phyloP scores from a whole-genome alignment of 495 filamentous ascomycete species.

The Penicillium paradoxum region DNA sequence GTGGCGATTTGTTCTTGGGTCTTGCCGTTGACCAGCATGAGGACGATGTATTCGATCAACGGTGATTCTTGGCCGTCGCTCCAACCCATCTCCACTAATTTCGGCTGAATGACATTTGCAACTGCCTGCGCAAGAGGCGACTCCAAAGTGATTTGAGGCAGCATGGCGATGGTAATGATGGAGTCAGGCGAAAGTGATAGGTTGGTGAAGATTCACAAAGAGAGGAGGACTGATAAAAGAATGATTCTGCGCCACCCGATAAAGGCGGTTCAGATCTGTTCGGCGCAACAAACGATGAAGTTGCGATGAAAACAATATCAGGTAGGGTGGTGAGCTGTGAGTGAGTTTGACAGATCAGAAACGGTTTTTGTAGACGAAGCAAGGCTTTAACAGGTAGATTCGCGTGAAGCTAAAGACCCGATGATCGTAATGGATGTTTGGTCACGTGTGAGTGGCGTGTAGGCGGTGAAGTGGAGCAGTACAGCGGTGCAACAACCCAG shows the following conservation, averaged over 20 bases:
- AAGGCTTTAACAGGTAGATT: neutral
- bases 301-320: neutral
- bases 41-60: constrained; percentile 89
- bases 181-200: neutral
- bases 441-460: neutral
- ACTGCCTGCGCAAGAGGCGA: constrained; percentile 74
- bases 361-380: neutral
- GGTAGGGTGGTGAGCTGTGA: neutral
- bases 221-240: constrained; percentile 7
- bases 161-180: constrained; percentile 12
- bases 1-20: constrained; percentile 81
- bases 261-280: constrained; percentile 5
- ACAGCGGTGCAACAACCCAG: neutral
- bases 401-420: constrained; percentile 5
- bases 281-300: neutral
- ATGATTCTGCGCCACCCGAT: constrained; percentile 10
- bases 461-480: constrained; percentile 2
- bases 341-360: neutral
- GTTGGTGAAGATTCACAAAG: constrained; percentile 1
- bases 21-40: constrained; percentile 95
- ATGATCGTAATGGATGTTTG: neutral
- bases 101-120: constrained; percentile 76
- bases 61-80: constrained; percentile 75
- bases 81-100: constrained; percentile 94
- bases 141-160: constrained; percentile 17